These are phyloP conservation scores for Smallanthus sonchifolius DNA, from an alignment of 129 eudicot species.

Conservation along the genomic window DNA sequence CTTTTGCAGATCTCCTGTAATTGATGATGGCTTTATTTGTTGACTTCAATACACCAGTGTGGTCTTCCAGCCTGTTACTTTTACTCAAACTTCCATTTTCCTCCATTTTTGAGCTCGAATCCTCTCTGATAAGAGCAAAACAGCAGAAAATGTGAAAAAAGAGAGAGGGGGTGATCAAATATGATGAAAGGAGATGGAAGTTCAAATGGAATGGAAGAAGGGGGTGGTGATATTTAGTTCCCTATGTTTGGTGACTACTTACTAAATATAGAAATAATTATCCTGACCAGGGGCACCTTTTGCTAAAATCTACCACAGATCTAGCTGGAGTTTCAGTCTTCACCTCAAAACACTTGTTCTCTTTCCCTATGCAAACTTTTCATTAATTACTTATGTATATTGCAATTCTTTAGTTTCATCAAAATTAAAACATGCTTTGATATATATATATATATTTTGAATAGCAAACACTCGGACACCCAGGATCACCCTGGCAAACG, in stretches of 20 bases:
- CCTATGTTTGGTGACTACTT: constrained; percentile 26
- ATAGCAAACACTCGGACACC: no score
- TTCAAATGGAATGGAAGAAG: constrained; percentile 2
- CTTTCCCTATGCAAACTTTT: constrained; percentile 25
- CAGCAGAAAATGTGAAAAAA: neutral
- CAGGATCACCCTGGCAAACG: no score
- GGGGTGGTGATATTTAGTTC: constrained; percentile 10
- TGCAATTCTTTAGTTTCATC: neutral
- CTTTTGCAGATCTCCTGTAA: neutral
- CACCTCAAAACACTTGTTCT: constrained; percentile 14
- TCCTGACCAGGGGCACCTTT: constrained; percentile 28
- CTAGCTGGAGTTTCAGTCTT: constrained; percentile 23
- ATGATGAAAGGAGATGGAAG: constrained; percentile 14
- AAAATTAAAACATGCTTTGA: neutral
- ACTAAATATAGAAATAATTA: constrained; percentile 19
- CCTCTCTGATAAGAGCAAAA: neutral
- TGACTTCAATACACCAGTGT: neutral
- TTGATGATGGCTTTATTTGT: constrained; percentile 10
- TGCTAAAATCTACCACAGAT: constrained; percentile 19
- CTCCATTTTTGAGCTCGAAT: constrained; percentile 10
- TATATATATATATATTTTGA: no score
- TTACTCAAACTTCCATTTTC: constrained; percentile 14
- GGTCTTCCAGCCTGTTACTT: neutral
- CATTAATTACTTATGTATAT: neutral
- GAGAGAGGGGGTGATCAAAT: constrained; percentile 1